These are phyloP conservation scores for Penicillium paradoxum DNA, from an alignment of 495 filamentous ascomycete species.

Conservation along the genomic window DNA sequence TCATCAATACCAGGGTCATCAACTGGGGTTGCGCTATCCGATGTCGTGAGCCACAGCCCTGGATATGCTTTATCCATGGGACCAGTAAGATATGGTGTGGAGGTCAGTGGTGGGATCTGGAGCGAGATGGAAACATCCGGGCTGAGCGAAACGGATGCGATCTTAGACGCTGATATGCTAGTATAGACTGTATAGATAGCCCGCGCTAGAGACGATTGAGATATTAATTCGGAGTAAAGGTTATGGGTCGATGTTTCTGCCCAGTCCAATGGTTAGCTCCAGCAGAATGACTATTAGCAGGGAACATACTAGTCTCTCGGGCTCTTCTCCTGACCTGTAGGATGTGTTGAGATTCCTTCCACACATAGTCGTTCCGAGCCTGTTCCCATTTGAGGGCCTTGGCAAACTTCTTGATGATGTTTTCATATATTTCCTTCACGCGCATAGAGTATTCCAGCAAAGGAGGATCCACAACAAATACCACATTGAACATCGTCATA, in stretches of 20 bases:
- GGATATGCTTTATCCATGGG: slow-evolving; percentile 58
- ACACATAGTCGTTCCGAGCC: slow-evolving; percentile 79
- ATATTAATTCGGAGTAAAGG: slow-evolving; percentile 57
- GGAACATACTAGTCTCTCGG: slow-evolving; percentile 61
- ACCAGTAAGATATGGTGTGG: slow-evolving; percentile 65
- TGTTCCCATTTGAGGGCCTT: slow-evolving; percentile 90
- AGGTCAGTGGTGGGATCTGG: slow-evolving; percentile 78
- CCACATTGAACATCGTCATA: slow-evolving; percentile 97
- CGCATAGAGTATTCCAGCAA: slow-evolving; percentile 68
- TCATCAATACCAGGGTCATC: slow-evolving; percentile 59
- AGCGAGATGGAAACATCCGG: slow-evolving; percentile 64
- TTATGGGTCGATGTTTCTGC: slow-evolving; percentile 36
- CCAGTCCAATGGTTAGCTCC: background rate
- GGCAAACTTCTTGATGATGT: slow-evolving; percentile 83
- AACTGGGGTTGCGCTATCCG: slow-evolving; percentile 61
- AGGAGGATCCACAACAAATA: slow-evolving; percentile 82
- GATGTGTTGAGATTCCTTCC: slow-evolving; percentile 77
- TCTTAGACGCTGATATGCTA: slow-evolving; percentile 74
- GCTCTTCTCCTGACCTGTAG: slow-evolving; percentile 71
- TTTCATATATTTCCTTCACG: slow-evolving; percentile 74
- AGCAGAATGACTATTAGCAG: background rate
- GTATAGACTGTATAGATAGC: slow-evolving; percentile 77
- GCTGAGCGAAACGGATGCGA: slow-evolving; percentile 64
- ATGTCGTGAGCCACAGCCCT: slow-evolving; percentile 81
- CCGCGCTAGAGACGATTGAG: slow-evolving; percentile 71